These are phyloP conservation scores for Lineolata rhizophorae DNA, from an alignment of 495 filamentous ascomycete genomes.

Conservation along the genomic window DNA sequence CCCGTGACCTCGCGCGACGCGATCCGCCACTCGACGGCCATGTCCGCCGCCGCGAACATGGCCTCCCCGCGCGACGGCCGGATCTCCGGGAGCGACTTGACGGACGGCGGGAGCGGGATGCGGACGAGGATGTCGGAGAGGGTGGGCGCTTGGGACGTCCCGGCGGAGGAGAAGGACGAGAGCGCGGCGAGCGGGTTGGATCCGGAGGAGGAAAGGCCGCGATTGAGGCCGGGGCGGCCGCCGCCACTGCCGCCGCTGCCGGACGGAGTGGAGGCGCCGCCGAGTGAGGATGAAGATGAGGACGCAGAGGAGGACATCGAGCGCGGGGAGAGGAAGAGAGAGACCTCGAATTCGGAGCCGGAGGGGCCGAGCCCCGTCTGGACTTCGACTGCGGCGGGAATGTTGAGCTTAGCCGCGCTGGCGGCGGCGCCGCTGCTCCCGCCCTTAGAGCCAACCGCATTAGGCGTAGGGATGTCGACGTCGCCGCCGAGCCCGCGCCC, in stretches of 20 bases:
- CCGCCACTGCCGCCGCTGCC: neutral
- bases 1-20: constrained; percentile 42
- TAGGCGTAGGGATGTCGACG: constrained; percentile 5
- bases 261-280: constrained; percentile 5
- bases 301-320: constrained; percentile 12
- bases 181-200: too few species aligned
- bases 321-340: constrained; percentile 44
- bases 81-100: constrained; percentile 75
- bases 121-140: constrained; percentile 66
- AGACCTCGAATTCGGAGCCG: constrained; percentile 76
- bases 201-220: too few species aligned
- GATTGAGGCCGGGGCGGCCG: neutral
- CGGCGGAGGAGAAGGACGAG: constrained; percentile 29
- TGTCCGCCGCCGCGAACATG: constrained; percentile 47
- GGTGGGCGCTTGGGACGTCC: constrained; percentile 33
- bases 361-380: constrained; percentile 49
- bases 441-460: too few species aligned
- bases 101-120: constrained; percentile 56
- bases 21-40: constrained; percentile 64
- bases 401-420: constrained; percentile 25
- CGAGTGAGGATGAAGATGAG: too few species aligned
- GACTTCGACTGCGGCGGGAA: constrained; percentile 67
- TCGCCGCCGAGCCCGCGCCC: constrained; percentile 5
- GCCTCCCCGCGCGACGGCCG: constrained; percentile 70
- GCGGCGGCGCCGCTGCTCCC: too few species aligned